phyloP scores from a whole-genome alignment of 108 stramenopile genomes.

The Aurantiochytrium sp. region DNA sequence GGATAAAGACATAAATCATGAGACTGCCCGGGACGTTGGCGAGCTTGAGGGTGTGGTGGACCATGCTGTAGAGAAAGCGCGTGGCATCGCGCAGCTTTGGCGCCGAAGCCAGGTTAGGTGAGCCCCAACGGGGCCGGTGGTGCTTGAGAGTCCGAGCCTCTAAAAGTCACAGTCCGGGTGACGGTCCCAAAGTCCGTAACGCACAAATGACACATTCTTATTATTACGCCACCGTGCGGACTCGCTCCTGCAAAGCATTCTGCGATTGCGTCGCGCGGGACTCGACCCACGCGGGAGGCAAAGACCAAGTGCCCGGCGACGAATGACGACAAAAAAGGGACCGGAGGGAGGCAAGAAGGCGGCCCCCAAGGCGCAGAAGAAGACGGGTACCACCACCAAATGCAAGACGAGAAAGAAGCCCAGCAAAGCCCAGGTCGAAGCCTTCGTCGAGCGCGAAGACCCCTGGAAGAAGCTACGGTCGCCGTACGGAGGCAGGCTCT shows the following conservation, averaged over 20 bases:
- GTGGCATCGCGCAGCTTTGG: constrained; percentile 35
- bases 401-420: too few relatives aligned
- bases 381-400: neutral
- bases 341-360: neutral
- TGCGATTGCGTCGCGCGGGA: too few relatives aligned
- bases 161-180: neutral
- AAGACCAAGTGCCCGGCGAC: too few relatives aligned
- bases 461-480: neutral
- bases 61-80: constrained; percentile 32
- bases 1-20: constrained; percentile 47
- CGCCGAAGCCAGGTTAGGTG: constrained; percentile 15
- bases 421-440: too few relatives aligned
- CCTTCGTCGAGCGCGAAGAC: neutral
- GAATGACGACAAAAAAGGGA: too few relatives aligned
- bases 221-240: too few relatives aligned
- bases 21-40: constrained; percentile 40
- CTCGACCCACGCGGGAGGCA: too few relatives aligned
- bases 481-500: constrained; percentile 3
- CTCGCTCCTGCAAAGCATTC: too few relatives aligned
- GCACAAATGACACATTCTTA: neutral
- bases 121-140: neutral
- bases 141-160: neutral
- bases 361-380: neutral
- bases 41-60: constrained; percentile 10
- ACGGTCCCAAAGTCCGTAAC: neutral